Percentiles rank a stretch among this genome's conserved stretches.
These are phyloP conservation scores for Cryptosporidium baileyi DNA, from an alignment of 169 alveolate species.

Conservation along the genomic window DNA sequence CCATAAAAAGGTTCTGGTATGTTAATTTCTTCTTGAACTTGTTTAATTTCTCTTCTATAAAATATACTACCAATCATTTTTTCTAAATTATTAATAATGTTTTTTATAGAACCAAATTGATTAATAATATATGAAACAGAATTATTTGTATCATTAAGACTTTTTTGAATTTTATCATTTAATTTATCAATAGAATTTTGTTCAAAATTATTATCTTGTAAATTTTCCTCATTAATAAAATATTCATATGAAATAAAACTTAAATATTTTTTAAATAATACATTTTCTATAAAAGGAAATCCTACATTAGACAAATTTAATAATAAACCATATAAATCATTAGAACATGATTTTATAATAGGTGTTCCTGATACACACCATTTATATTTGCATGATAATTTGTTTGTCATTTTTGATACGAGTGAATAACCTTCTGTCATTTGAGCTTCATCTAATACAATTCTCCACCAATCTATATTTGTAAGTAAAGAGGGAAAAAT, in stretches of 20 bases:
- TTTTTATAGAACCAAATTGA: not conserved
- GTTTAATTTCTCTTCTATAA: conserved; percentile 52
- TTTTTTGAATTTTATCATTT: not conserved
- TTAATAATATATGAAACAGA: not conserved
- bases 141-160: not conserved
- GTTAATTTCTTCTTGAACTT: conserved; percentile 21
- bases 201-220: not conserved
- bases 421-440: conserved; percentile 74
- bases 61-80: conserved; percentile 9
- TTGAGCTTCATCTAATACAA: conserved; percentile 78
- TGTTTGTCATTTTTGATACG: conserved; percentile 59
- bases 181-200: not conserved
- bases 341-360: conserved; percentile 71
- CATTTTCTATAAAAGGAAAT: not conserved
- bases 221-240: not conserved
- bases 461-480: conserved; percentile 76
- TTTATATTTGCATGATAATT: conserved; percentile 30
- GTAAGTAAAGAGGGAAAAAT: conserved; percentile 70
- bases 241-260: not conserved
- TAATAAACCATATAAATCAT: conserved; percentile 74
- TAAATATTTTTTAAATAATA: conserved; percentile 7
- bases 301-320: conserved; percentile 63
- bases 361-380: conserved; percentile 81
- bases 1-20: conserved; percentile 47
- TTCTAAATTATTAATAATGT: conserved; percentile 8